These are phyloP conservation scores for Fusarium ambrosium DNA, from an alignment of 2,329 filamentous ascomycete genomes.

Conservation along the genomic window DNA sequence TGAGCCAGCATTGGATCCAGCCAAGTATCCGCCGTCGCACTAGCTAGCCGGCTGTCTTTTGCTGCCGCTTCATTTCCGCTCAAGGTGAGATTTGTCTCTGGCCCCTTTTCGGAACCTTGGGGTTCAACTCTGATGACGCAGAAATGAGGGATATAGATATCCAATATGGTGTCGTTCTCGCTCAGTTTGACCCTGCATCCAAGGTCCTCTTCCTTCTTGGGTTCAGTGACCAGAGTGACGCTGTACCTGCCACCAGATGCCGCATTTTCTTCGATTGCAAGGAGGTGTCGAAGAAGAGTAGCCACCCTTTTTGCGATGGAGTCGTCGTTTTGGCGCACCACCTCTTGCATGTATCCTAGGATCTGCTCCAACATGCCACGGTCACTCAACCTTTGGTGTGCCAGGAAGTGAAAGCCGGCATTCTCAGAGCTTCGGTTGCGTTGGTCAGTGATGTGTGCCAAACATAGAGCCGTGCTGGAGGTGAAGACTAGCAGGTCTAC, in stretches of 20 bases:
- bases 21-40: background rate
- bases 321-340: constrained; percentile 53
- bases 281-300: constrained; percentile 56
- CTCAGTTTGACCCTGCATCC: constrained; percentile 25
- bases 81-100: background rate
- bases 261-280: constrained; percentile 58
- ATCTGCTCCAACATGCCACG: constrained; percentile 57
- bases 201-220: constrained; percentile 38
- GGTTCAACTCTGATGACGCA: constrained; percentile 55
- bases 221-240: constrained; percentile 31
- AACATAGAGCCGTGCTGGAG: constrained; percentile 62
- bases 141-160: constrained; percentile 59
- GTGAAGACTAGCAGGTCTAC: constrained; percentile 65
- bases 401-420: constrained; percentile 48
- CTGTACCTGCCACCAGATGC: constrained; percentile 46
- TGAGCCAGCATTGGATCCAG: too few relatives aligned
- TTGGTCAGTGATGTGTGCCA: constrained; percentile 59
- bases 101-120: background rate
- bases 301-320: constrained; percentile 55
- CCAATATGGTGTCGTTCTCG: constrained; percentile 40
- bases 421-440: constrained; percentile 34
- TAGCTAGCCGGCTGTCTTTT: accelerated
- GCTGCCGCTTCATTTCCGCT: background rate
- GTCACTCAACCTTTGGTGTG: constrained; percentile 58
- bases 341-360: constrained; percentile 53